These are phyloP conservation scores for Aspergillus thermomutatus DNA, from an alignment of 2,329 filamentous ascomycete species.

Conservation along the genomic window DNA sequence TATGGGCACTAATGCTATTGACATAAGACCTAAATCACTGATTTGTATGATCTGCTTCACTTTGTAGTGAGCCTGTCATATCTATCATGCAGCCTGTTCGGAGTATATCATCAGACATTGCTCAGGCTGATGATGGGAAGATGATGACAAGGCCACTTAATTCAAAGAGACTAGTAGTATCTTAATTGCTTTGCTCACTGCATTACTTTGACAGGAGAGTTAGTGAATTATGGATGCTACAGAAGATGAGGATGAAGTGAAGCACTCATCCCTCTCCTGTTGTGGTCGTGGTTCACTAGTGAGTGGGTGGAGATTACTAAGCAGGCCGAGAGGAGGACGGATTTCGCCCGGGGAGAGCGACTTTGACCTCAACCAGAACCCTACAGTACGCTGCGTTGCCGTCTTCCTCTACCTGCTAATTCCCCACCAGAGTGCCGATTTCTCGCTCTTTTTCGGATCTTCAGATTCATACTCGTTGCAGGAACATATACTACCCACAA, in stretches of 20 bases:
- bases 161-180: neutral
- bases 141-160: neutral
- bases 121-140: neutral
- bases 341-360: constrained; percentile 36
- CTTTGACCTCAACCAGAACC: constrained; percentile 35
- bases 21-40: neutral
- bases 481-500: constrained; percentile 5
- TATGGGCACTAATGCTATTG: neutral
- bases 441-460: neutral
- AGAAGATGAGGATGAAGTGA: neutral
- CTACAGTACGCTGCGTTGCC: constrained; percentile 18
- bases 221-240: neutral
- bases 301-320: constrained; percentile 29
- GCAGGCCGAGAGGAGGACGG: constrained; percentile 25
- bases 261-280: neutral
- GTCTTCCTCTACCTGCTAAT: constrained; percentile 2
- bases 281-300: neutral
- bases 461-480: neutral
- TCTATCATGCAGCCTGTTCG: neutral
- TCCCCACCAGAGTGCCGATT: constrained; percentile 1
- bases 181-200: neutral
- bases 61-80: neutral
- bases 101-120: neutral
- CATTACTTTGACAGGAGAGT: neutral
- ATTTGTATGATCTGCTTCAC: neutral